phyloP scores from a whole-genome alignment of 2,329 filamentous ascomycete genomes.

The Ophiostoma quercus region DNA sequence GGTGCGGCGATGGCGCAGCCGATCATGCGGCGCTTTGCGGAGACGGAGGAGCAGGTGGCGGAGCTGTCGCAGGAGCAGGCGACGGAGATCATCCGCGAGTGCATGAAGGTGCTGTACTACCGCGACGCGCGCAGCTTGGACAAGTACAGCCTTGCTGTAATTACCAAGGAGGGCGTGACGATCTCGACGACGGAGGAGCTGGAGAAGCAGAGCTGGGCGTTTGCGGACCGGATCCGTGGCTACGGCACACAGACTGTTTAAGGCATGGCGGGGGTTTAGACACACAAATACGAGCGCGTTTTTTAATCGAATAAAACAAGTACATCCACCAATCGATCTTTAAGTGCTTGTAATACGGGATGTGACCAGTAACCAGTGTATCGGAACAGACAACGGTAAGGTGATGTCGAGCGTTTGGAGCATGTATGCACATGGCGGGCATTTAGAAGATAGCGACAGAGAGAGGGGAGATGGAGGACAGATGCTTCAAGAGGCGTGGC shows the following conservation, averaged over 20 bases:
- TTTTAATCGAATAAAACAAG: not conserved
- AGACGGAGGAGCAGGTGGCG: constrained; percentile 73
- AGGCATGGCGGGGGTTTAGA: not conserved
- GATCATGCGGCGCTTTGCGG: constrained; percentile 76
- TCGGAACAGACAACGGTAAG: no score
- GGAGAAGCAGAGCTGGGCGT: constrained; percentile 95
- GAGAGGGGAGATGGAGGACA: no score
- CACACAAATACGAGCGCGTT: not conserved
- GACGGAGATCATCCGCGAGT: constrained; percentile 76
- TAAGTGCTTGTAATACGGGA: not conserved
- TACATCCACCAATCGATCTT: not conserved
- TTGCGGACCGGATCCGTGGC: constrained; percentile 88
- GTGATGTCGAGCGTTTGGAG: no score
- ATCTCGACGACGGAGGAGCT: constrained; percentile 79
- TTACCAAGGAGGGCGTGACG: constrained; percentile 85
- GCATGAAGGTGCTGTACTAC: constrained; percentile 98
- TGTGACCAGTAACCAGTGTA: not conserved
- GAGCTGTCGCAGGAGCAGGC: constrained; percentile 72
- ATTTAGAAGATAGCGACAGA: no score
- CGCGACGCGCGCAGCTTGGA: constrained; percentile 90
- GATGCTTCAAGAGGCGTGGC: no score
- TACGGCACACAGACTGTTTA: constrained; percentile 81
- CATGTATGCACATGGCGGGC: no score
- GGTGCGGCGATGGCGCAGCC: constrained; percentile 90
- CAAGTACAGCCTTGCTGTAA: constrained; percentile 82